Conservation (phyloP, 805 yeast species). For the Schizosaccharomyces pombe region DNA sequence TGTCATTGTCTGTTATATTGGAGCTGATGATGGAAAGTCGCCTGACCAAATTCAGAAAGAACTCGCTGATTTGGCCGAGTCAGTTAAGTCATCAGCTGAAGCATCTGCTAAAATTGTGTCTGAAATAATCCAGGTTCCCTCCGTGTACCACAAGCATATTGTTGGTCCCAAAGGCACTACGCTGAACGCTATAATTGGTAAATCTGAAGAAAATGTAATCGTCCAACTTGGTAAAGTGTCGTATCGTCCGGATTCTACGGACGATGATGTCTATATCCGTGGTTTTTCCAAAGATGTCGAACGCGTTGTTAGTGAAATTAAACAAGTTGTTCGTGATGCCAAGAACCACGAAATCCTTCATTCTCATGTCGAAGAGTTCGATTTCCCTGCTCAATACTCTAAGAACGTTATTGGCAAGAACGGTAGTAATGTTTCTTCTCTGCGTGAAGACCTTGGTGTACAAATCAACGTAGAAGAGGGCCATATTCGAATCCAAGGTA, state of each 20-base stretch:
- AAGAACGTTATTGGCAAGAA: constrained; percentile 75
- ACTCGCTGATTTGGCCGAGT: background rate
- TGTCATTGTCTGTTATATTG: constrained; percentile 33
- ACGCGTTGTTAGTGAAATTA: constrained; percentile 29
- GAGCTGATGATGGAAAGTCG: constrained; percentile 25
- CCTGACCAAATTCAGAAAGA: constrained; percentile 15
- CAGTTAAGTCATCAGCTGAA: background rate
- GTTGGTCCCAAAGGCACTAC: constrained; percentile 41
- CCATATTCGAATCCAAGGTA: constrained; percentile 44
- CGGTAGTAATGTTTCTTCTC: constrained; percentile 47
- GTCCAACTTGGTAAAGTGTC: constrained; percentile 15
- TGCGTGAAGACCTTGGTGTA: constrained; percentile 54
- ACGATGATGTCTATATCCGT: constrained; percentile 35
- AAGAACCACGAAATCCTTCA: constrained; percentile 26
- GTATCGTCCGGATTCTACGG: constrained; percentile 17
- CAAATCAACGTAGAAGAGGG: constrained; percentile 46
- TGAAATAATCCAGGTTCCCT: constrained; percentile 27
- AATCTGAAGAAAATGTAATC: constrained; percentile 18
- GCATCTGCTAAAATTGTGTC: constrained; percentile 14
- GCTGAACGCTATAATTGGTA: constrained; percentile 21
- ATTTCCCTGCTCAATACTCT: constrained; percentile 42
- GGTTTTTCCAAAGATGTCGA: constrained; percentile 47
- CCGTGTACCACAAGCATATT: constrained; percentile 33
- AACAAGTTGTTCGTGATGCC: constrained; percentile 30
- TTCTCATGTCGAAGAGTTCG: constrained; percentile 24